A percentile compares a stretch with the other conserved stretches of the same genome.
Conservation (phyloP, 2,329 filamentous ascomycete genomes). For the Scleromitrula shiraiana region DNA sequence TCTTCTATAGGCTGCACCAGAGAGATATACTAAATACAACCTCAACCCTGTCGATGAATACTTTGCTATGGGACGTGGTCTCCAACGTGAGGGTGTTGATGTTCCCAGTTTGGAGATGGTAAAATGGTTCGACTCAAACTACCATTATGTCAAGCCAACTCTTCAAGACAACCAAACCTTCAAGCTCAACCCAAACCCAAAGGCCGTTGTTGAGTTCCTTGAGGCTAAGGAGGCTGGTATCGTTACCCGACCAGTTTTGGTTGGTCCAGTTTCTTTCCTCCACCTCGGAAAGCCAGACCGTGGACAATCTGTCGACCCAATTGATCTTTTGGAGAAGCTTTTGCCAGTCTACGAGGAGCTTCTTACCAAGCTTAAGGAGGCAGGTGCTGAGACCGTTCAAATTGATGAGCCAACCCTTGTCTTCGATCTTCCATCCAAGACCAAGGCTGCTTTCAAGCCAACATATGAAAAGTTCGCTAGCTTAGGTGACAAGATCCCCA, state of each 20-base stretch:
- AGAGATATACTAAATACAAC: conserved; percentile 86
- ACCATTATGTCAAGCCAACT: conserved; percentile 99
- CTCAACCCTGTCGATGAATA: conserved; percentile 90
- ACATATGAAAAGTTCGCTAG: conserved; percentile 82
- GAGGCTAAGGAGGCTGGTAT: conserved; percentile 98
- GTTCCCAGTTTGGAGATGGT: conserved; percentile 97
- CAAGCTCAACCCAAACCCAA: conserved; percentile 78
- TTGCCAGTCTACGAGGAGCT: conserved; percentile 92
- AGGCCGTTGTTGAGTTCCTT: conserved; percentile 88
- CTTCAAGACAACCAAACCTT: conserved; percentile 96
- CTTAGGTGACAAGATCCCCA: conserved; percentile 73
- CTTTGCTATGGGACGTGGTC: conserved; percentile 99
- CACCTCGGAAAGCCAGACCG: conserved; percentile 97
- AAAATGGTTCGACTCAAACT: conserved; percentile 99
- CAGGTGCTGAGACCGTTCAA: conserved; percentile 93
- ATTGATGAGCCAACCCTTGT: conserved; percentile 97
- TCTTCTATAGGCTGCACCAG: conserved; percentile 66
- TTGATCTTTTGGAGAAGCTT: conserved; percentile 87
- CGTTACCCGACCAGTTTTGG: conserved; percentile 81
- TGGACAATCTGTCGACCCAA: conserved; percentile 85
- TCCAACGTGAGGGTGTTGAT: conserved; percentile 90
- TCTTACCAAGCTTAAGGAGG: conserved; percentile 85
- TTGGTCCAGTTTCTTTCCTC: conserved; percentile 96
- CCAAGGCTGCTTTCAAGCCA: conserved; percentile 96
- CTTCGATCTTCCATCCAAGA: conserved; percentile 81